phyloP scores from a whole-genome alignment of 2,329 filamentous ascomycete genomes.

The Neonectria neomacrospora region DNA sequence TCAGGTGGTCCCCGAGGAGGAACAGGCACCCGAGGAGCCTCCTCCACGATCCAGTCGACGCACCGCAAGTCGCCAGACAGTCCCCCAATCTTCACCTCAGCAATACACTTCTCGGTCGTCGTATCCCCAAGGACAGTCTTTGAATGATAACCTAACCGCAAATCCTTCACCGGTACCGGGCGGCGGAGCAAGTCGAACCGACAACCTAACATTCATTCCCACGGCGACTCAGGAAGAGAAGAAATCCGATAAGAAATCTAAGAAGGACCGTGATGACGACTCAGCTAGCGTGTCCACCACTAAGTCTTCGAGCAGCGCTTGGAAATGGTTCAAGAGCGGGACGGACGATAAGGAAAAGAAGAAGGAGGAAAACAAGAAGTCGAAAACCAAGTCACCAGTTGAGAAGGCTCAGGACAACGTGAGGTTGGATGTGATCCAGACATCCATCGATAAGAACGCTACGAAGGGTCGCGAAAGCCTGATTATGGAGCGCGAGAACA shows the following conservation, averaged over 20 bases:
- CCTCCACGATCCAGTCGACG: constrained; percentile 56
- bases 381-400: constrained; percentile 68
- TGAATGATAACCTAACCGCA: constrained; percentile 46
- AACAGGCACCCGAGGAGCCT: constrained; percentile 52
- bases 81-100: constrained; percentile 37
- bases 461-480: constrained; percentile 82
- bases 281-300: constrained; percentile 66
- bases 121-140: constrained; percentile 42
- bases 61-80: constrained; percentile 32
- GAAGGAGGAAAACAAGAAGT: constrained; percentile 72
- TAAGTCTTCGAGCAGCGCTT: constrained; percentile 75
- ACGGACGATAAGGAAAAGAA: constrained; percentile 74
- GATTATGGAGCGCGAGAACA: constrained; percentile 80
- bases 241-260: constrained; percentile 78
- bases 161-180: constrained; percentile 75
- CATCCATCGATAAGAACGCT: constrained; percentile 78
- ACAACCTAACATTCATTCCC: constrained; percentile 83
- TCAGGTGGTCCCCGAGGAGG: constrained; percentile 40
- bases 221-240: constrained; percentile 76
- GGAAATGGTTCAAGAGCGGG: constrained; percentile 84
- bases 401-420: constrained; percentile 79
- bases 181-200: constrained; percentile 74
- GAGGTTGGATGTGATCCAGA: constrained; percentile 86
- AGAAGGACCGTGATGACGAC: constrained; percentile 76
- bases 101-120: constrained; percentile 45